phyloP scores from a whole-genome alignment of 352 stramenopile genomes.

The Phytopythium chamaehyphon region DNA sequence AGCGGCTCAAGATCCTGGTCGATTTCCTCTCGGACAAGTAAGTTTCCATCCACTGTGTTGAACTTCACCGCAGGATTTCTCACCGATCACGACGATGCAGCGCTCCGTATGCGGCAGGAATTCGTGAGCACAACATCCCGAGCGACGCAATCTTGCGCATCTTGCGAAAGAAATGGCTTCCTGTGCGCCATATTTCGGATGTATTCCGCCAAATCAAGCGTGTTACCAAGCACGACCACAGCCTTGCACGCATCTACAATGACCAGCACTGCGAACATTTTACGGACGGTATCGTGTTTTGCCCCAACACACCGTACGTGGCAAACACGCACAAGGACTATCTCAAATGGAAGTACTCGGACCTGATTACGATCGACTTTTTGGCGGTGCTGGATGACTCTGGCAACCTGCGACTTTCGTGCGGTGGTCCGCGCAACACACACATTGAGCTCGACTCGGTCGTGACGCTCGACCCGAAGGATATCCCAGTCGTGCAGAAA shows the following conservation, averaged over 20 bases:
- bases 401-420: constrained; percentile 66
- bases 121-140: constrained; percentile 63
- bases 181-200: constrained; percentile 73
- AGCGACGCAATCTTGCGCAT: constrained; percentile 66
- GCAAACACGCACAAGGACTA: constrained; percentile 86
- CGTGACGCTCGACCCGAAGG: constrained; percentile 74
- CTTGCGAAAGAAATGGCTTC: constrained; percentile 83
- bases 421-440: constrained; percentile 68
- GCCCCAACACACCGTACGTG: constrained; percentile 82
- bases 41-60: constrained; percentile 9
- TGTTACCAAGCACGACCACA: constrained; percentile 73
- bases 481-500: constrained; percentile 62
- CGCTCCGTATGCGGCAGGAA: constrained; percentile 58
- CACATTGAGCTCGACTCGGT: constrained; percentile 83
- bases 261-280: constrained; percentile 85
- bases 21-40: constrained; percentile 85
- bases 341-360: constrained; percentile 91
- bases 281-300: constrained; percentile 89
- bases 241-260: constrained; percentile 70
- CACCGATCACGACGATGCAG: constrained; percentile 18
- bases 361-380: constrained; percentile 90
- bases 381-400: constrained; percentile 50
- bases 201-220: constrained; percentile 83
- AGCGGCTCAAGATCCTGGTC: constrained; percentile 76
- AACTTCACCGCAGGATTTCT: not conserved